Evolutionary conservation across 129 eudicot genomes (phyloP).

Genomic region (Flaveria sonorensis): DNA sequence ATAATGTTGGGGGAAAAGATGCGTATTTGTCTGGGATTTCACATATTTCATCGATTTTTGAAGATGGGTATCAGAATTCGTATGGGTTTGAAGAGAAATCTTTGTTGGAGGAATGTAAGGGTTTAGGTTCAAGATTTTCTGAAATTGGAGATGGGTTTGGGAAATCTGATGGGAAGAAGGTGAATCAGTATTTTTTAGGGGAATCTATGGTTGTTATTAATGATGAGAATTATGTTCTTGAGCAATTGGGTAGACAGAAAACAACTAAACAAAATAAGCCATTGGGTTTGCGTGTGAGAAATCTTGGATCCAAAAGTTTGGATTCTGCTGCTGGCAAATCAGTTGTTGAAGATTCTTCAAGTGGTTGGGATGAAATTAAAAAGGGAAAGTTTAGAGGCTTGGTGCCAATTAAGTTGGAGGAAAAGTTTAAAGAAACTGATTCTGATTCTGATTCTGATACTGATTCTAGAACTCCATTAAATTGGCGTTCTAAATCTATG

Average conservation of each 20-base stretch:
- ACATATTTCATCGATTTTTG: slow-evolving; percentile 65
- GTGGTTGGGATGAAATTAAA: slow-evolving; percentile 19
- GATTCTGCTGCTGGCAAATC: slow-evolving; percentile 36
- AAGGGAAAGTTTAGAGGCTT: slow-evolving; percentile 50
- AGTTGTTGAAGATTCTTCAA: slow-evolving; percentile 26
- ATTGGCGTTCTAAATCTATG: slow-evolving; percentile 53
- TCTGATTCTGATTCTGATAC: slow-evolving; percentile 35
- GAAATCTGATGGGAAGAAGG: slow-evolving; percentile 28
- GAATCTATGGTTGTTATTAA: slow-evolving; percentile 51
- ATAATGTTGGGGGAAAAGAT: slow-evolving; percentile 16
- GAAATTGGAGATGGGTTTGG: slow-evolving; percentile 30
- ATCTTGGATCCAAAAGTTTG: slow-evolving; percentile 54
- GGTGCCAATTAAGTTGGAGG: slow-evolving; percentile 61
- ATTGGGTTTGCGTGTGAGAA: slow-evolving; percentile 62
- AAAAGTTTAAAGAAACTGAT: slow-evolving; percentile 52
- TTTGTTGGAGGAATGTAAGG: slow-evolving; percentile 32
- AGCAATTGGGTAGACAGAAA: slow-evolving; percentile 27
- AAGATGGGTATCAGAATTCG: slow-evolving; percentile 52
- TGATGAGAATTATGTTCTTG: slow-evolving; percentile 41
- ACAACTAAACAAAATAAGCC: slow-evolving; percentile 38
- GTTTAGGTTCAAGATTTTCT: slow-evolving; percentile 32
- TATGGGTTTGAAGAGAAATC: slow-evolving; percentile 51
- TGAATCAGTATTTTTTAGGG: slow-evolving; percentile 28
- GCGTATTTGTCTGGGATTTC: slow-evolving; percentile 52
- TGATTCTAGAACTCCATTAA: slow-evolving; percentile 22